Conservation (phyloP, 306 rosid genomes). For the Ziziphus jujuba region DNA sequence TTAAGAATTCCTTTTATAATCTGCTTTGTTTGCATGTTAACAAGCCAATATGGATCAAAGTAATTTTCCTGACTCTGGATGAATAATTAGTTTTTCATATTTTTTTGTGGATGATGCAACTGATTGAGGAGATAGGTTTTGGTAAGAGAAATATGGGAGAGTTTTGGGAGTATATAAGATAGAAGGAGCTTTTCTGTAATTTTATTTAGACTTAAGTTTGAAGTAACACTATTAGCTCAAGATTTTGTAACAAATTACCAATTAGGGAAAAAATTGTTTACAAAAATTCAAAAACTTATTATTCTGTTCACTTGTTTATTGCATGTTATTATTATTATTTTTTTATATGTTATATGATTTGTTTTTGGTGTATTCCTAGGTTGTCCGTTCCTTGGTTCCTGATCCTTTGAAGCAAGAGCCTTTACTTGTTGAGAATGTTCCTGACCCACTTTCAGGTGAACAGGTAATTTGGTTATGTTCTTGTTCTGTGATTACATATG, state of each 20-base stretch:
- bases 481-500: not conserved
- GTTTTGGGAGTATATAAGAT: no score
- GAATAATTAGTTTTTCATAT: no score
- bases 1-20: not conserved
- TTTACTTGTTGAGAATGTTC: constrained; percentile 72
- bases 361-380: constrained; percentile 43
- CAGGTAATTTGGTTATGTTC: constrained; percentile 56
- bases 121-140: no score
- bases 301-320: not conserved
- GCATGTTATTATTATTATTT: not conserved
- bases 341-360: not conserved
- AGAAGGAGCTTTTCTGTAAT: no score
- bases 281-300: no score
- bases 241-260: no score
- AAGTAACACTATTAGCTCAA: no score
- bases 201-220: no score
- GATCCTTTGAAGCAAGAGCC: constrained; percentile 71
- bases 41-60: not conserved
- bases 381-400: constrained; percentile 53
- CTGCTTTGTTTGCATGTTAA: not conserved
- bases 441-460: constrained; percentile 91
- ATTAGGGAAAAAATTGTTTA: no score
- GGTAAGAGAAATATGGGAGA: no score
- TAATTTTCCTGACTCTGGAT: no score
- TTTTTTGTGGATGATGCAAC: no score